Evolutionary conservation across 805 yeast genomes (phyloP).

Genomic region (Blastobotrys robertii): DNA sequence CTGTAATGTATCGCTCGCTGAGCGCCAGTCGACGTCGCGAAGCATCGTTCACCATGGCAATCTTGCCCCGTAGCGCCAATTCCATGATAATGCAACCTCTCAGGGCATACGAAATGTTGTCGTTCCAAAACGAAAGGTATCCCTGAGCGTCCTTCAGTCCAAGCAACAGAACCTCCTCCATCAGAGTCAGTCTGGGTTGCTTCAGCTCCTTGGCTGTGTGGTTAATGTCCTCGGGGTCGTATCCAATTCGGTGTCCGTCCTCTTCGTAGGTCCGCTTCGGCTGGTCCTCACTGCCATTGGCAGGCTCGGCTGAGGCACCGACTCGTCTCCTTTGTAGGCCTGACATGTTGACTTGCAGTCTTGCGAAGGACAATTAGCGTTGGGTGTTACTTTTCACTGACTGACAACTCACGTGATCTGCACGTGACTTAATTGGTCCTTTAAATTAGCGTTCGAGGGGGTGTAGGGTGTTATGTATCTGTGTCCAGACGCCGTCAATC

Average conservation of each 20-base stretch:
- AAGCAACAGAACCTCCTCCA: conserved; percentile 92
- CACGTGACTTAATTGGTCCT: no score
- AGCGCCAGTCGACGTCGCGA: conserved; percentile 82
- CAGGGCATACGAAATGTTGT: conserved; percentile 89
- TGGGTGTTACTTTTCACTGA: no score
- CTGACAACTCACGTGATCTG: no score
- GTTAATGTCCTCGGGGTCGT: conserved; percentile 63
- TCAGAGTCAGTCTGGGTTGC: conserved; percentile 72
- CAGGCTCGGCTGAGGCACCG: conserved; percentile 6
- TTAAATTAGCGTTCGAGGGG: no score
- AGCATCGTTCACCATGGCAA: conserved; percentile 84
- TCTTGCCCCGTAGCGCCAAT: conserved; percentile 82
- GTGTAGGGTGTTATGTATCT: no score
- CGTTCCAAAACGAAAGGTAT: conserved; percentile 95
- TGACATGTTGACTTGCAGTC: conserved; percentile 6
- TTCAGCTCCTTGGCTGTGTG: conserved; percentile 34
- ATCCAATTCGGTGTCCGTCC: conserved; percentile 58
- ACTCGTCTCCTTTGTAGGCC: conserved; percentile 23
- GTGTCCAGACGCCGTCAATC: no score
- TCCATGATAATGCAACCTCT: conserved; percentile 91
- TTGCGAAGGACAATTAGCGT: no score
- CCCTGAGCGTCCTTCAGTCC: conserved; percentile 96
- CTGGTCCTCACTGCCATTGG: neutral
- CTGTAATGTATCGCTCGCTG: conserved; percentile 79
- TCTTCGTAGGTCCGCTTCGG: conserved; percentile 12